These are phyloP conservation scores for Cladophialophora chaetospira DNA, from an alignment of 2,329 filamentous ascomycete genomes.

Conservation along the genomic window DNA sequence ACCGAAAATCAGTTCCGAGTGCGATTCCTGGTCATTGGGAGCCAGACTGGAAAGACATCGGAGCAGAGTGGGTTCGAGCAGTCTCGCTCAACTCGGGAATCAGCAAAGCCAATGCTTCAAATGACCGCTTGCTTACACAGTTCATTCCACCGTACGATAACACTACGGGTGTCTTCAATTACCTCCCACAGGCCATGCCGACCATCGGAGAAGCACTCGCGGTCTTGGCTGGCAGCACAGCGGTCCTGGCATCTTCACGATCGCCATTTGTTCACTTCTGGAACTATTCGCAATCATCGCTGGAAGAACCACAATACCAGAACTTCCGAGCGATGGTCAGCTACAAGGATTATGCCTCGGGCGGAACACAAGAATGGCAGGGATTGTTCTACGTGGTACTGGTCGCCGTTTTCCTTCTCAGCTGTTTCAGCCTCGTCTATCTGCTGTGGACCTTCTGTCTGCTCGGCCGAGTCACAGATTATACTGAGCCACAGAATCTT, in stretches of 20 bases:
- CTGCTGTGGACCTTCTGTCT: constrained; percentile 36
- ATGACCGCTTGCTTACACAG: constrained; percentile 61
- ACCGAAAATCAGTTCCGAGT: constrained; percentile 48
- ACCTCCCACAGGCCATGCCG: constrained; percentile 55
- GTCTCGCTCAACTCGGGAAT: constrained; percentile 61
- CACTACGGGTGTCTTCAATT: constrained; percentile 33
- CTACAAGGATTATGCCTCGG: constrained; percentile 70
- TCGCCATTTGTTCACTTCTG: constrained; percentile 64
- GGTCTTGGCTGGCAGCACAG: constrained; percentile 66
- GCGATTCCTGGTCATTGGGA: constrained; percentile 40
- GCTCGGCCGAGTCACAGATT: constrained; percentile 70
- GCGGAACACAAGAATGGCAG: constrained; percentile 63
- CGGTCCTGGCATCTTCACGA: constrained; percentile 62
- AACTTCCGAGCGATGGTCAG: constrained; percentile 65
- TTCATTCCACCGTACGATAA: constrained; percentile 46
- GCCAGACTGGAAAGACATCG: constrained; percentile 59
- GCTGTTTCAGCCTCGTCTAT: constrained; percentile 44
- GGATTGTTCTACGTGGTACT: constrained; percentile 69
- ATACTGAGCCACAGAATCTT: constrained; percentile 74
- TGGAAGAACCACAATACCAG: constrained; percentile 55
- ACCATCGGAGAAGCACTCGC: constrained; percentile 74
- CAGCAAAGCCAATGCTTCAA: constrained; percentile 59
- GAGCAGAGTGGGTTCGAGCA: constrained; percentile 56
- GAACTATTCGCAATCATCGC: constrained; percentile 47
- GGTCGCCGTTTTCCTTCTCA: constrained; percentile 65